A percentile compares a stretch with the other conserved stretches of the same genome.
Evolutionary conservation across 495 filamentous ascomycete genomes (phyloP).

Genomic region (Aspergillus campestris): DNA sequence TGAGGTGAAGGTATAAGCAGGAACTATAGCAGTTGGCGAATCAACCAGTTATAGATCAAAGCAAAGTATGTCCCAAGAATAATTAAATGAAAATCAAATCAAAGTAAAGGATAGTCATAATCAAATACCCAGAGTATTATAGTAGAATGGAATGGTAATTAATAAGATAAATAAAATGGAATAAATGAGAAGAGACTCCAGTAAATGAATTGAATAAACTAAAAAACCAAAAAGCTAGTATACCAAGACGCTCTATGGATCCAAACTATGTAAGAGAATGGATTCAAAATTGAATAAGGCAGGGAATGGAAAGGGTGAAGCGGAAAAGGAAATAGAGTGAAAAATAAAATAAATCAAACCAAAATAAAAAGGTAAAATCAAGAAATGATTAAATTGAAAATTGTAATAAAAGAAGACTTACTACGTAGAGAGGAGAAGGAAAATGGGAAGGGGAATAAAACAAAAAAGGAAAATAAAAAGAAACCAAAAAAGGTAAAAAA

Average conservation of each 20-base stretch:
- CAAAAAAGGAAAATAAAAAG: conserved; percentile 10
- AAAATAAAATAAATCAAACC: conserved; percentile 4
- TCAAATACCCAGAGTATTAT: conserved; percentile 6
- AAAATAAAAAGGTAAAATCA: conserved; percentile 7
- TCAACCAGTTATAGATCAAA: too few species aligned
- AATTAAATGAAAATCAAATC: too few species aligned
- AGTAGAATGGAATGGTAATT: conserved; percentile 17
- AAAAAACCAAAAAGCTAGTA: conserved; percentile 5
- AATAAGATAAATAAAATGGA: conserved; percentile 10
- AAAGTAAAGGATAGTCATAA: too few species aligned
- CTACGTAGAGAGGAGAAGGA: conserved; percentile 8
- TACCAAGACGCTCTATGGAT: conserved; percentile 4
- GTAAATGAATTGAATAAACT: conserved; percentile 7
- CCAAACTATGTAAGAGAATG: conserved; percentile 3
- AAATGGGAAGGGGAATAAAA: conserved; percentile 4
- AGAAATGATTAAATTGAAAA: conserved; percentile 3
- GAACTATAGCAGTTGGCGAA: too few species aligned
- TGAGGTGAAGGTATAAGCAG: conserved; percentile 9
- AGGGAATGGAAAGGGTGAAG: conserved; percentile 7
- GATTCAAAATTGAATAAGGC: conserved; percentile 6
- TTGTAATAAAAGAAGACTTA: conserved; percentile 1
- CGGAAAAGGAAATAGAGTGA: conserved; percentile 5
- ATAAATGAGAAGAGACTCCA: background rate
- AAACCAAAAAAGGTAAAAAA: conserved; percentile 7
- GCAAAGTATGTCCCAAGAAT: too few species aligned